phyloP scores from a whole-genome alignment of 495 filamentous ascomycete species.

The Tuber aestivum region DNA sequence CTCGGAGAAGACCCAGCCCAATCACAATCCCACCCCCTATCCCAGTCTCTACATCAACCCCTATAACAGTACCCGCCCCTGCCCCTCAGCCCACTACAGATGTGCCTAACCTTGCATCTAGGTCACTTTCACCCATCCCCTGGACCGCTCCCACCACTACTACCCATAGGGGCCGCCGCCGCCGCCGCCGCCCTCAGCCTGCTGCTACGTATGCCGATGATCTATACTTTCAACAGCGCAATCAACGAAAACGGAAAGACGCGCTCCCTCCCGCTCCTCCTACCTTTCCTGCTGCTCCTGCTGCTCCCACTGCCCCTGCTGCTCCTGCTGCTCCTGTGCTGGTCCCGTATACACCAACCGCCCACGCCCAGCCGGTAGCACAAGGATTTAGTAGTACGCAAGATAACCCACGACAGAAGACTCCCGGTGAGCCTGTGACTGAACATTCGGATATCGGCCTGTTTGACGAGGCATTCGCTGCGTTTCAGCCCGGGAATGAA shows the following conservation, averaged over 20 bases:
- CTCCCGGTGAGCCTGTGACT: not conserved
- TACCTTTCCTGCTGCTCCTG: not conserved
- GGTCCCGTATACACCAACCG: not conserved
- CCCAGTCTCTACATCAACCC: not conserved
- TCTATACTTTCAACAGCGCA: not conserved
- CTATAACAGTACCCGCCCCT: not conserved
- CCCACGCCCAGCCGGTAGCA: not conserved
- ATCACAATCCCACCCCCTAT: not conserved
- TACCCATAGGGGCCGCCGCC: not conserved
- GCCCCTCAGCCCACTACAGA: not conserved
- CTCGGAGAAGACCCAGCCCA: not conserved
- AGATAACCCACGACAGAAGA: not conserved
- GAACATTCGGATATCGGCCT: not conserved
- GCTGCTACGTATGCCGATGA: not conserved
- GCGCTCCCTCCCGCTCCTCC: not conserved
- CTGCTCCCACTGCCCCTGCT: no score
- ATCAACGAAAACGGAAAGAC: not conserved
- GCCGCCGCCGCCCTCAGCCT: not conserved
- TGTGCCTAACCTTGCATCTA: not conserved
- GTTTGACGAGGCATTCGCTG: not conserved
- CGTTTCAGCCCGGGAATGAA: not conserved
- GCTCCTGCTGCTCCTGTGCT: no score
- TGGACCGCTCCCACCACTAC: not conserved
- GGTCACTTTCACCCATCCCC: conserved; percentile 2
- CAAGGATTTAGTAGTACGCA: not conserved